Conservation (phyloP, 2,329 filamentous ascomycete genomes). For the Fusarium fracticaudum region DNA sequence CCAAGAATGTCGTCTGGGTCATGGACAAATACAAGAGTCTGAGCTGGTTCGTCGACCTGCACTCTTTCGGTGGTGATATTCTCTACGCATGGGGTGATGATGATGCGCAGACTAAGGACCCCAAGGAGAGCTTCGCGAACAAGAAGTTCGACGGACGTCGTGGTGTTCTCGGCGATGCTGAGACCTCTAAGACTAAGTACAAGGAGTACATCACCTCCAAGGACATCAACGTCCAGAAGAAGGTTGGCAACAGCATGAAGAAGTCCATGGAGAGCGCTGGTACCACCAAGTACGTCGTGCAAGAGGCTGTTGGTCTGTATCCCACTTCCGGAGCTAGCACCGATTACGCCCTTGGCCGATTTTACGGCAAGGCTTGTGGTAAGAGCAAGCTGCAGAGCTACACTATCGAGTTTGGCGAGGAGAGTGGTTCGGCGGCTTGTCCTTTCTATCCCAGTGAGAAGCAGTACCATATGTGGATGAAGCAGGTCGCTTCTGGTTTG, state of each 20-base stretch:
- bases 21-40: conserved; percentile 60
- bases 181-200: conserved; percentile 48
- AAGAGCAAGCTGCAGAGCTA: conserved; percentile 54
- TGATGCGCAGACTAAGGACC: conserved; percentile 56
- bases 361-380: conserved; percentile 49
- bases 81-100: conserved; percentile 69
- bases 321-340: conserved; percentile 57
- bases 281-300: conserved; percentile 49
- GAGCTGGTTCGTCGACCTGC: conserved; percentile 67
- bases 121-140: conserved; percentile 63
- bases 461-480: conserved; percentile 56
- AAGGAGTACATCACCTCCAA: conserved; percentile 55
- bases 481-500: conserved; percentile 57
- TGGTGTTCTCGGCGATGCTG: conserved; percentile 54
- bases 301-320: conserved; percentile 55
- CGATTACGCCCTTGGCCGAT: conserved; percentile 58
- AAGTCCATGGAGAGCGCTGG: conserved; percentile 53
- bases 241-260: conserved; percentile 48
- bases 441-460: conserved; percentile 58
- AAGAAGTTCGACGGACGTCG: conserved; percentile 60
- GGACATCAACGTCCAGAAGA: conserved; percentile 49
- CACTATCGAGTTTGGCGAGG: conserved; percentile 58
- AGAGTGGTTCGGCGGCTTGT: conserved; percentile 38
- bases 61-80: conserved; percentile 62
- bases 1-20: conserved; percentile 62